phyloP scores from a whole-genome alignment of 2,329 filamentous ascomycete species.

The Byssothecium circinans region DNA sequence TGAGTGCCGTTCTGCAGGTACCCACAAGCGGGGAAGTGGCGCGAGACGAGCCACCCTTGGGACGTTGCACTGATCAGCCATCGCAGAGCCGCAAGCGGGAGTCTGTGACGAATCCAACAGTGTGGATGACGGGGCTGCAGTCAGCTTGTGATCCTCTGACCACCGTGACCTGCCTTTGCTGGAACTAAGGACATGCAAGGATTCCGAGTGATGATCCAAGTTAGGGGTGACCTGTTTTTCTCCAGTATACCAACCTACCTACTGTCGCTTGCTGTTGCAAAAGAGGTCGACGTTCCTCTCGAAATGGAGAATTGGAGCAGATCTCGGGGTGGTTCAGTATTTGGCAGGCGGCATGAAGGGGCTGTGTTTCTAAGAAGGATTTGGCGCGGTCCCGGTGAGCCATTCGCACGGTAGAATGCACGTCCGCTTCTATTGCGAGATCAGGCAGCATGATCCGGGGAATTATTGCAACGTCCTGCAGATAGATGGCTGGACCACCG shows the following conservation, averaged over 20 bases:
- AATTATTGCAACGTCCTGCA: neutral
- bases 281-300: no score
- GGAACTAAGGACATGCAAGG: neutral
- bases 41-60: neutral
- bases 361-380: neutral
- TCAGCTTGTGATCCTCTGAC: neutral
- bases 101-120: neutral
- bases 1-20: no score
- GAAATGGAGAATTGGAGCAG: no score
- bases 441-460: neutral
- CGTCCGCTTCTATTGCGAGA: neutral
- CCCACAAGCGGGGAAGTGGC: neutral
- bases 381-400: neutral
- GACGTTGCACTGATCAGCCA: neutral
- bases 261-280: no score
- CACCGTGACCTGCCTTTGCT: neutral
- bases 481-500: neutral
- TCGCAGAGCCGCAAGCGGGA: neutral
- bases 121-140: neutral
- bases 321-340: neutral
- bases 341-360: neutral
- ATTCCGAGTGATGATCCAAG: neutral
- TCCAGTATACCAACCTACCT: no score
- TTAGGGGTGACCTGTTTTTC: neutral
- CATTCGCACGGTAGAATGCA: slow-evolving; percentile 2